A percentile compares a stretch with the other conserved stretches of the same genome.
Evolutionary conservation across 2,329 filamentous ascomycete genomes (phyloP).

Genomic region (Dothistroma septosporum): DNA sequence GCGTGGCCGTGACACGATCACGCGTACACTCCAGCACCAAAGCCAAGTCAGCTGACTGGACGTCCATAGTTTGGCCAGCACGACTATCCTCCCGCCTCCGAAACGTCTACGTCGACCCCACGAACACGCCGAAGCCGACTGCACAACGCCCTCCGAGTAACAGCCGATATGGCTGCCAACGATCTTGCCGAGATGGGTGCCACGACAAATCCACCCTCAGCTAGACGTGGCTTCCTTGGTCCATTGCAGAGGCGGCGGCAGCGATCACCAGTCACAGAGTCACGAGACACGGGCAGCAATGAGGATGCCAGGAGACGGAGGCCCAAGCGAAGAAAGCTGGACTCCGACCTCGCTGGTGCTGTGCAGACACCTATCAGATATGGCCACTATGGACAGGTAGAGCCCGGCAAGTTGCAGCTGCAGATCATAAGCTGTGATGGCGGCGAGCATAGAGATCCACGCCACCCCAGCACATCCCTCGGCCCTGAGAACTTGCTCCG

Average conservation of each 20-base stretch:
- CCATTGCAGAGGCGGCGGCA: slow-evolving; percentile 20
- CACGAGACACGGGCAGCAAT: slow-evolving; percentile 16
- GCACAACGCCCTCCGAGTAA: slow-evolving; percentile 34
- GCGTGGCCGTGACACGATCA: slow-evolving; percentile 8
- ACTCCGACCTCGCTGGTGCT: slow-evolving; percentile 26
- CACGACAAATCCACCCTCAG: slow-evolving; percentile 7
- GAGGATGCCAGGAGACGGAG: slow-evolving; percentile 19
- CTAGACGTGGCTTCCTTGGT: slow-evolving; percentile 12
- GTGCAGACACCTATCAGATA: slow-evolving; percentile 59
- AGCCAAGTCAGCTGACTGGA: slow-evolving; percentile 11
- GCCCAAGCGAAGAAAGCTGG: slow-evolving; percentile 40
- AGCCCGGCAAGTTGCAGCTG: slow-evolving; percentile 76
- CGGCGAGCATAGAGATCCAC: slow-evolving; percentile 58
- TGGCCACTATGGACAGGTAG: slow-evolving; percentile 81
- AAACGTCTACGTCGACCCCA: slow-evolving; percentile 25
- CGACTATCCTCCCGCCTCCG: slow-evolving; percentile 45
- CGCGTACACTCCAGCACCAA: not conserved
- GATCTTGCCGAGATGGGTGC: slow-evolving; percentile 21
- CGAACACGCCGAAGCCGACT: slow-evolving; percentile 33
- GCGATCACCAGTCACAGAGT: slow-evolving; percentile 19
- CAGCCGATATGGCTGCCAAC: slow-evolving; percentile 31
- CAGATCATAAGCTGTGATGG: slow-evolving; percentile 88
- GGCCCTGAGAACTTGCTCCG: slow-evolving; percentile 76
- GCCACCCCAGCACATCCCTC: slow-evolving; percentile 48
- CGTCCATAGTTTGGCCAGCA: slow-evolving; percentile 37